Conservation (phyloP, 495 filamentous ascomycete species). For the Xylaria flabelliformis region DNA sequence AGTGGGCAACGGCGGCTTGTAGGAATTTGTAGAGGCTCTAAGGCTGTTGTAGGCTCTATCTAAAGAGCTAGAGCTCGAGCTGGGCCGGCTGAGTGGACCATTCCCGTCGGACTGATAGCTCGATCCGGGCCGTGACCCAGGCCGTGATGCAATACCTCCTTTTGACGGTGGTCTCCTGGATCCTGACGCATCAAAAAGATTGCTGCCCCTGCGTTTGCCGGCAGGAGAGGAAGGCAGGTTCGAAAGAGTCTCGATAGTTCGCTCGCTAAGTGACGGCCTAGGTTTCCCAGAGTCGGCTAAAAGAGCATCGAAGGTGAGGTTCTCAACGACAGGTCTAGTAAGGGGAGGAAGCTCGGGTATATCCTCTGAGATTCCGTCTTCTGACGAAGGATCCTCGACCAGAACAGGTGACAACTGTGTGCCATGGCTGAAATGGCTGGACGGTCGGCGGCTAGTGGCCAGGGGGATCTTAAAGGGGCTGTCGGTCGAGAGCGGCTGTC, state of each 20-base stretch:
- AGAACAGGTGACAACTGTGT: slow-evolving; percentile 23
- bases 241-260: slow-evolving; percentile 56
- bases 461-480: slow-evolving; percentile 35
- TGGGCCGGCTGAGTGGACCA: slow-evolving; percentile 46
- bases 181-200: slow-evolving; percentile 45
- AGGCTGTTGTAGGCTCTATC: slow-evolving; percentile 40
- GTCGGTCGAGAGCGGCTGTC: slow-evolving; percentile 26
- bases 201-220: slow-evolving; percentile 43
- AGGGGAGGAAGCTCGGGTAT: slow-evolving; percentile 36
- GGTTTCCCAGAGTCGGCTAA: slow-evolving; percentile 34
- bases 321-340: slow-evolving; percentile 29
- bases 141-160: slow-evolving; percentile 46
- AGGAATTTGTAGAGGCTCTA: slow-evolving; percentile 42
- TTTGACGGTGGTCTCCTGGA: slow-evolving; percentile 42
- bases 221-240: slow-evolving; percentile 56
- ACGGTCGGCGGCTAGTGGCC: slow-evolving; percentile 34
- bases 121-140: slow-evolving; percentile 49
- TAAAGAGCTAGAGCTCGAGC: slow-evolving; percentile 47
- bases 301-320: slow-evolving; percentile 35
- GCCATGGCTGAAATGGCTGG: slow-evolving; percentile 31
- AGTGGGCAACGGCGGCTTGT: slow-evolving; percentile 45
- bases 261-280: slow-evolving; percentile 50
- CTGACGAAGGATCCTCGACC: slow-evolving; percentile 25
- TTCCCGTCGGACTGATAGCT: slow-evolving; percentile 51
- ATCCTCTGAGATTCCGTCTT: slow-evolving; percentile 30